Percentiles rank a stretch among this genome's conserved stretches.
Evolutionary conservation across 2,329 filamentous ascomycete genomes (phyloP).

Genomic region (Alternaria sp.): DNA sequence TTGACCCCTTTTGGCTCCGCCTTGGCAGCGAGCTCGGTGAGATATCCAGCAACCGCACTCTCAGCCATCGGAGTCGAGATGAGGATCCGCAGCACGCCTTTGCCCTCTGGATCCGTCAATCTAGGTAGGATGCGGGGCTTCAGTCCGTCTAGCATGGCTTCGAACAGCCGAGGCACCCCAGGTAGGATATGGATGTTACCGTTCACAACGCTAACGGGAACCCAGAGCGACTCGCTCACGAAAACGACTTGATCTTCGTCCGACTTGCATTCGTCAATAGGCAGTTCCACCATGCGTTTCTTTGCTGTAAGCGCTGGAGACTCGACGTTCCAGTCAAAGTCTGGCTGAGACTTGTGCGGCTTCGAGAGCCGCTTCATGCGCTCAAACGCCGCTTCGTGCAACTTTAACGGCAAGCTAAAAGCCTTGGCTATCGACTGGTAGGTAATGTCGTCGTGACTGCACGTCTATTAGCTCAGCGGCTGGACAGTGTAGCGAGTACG

Average conservation of each 20-base stretch:
- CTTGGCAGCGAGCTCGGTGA: slow-evolving; percentile 78
- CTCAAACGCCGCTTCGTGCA: slow-evolving; percentile 78
- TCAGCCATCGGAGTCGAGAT: slow-evolving; percentile 89
- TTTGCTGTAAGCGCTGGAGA: slow-evolving; percentile 81
- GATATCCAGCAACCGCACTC: slow-evolving; percentile 81
- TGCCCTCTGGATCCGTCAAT: slow-evolving; percentile 79
- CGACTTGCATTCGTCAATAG: slow-evolving; percentile 72
- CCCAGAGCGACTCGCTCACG: slow-evolving; percentile 83
- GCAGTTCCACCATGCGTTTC: slow-evolving; percentile 88
- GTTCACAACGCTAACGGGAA: slow-evolving; percentile 87
- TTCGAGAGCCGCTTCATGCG: slow-evolving; percentile 85
- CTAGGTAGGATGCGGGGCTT: slow-evolving; percentile 75
- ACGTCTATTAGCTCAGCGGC: slow-evolving; percentile 26
- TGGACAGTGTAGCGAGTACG: slow-evolving; percentile 18
- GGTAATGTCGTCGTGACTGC: slow-evolving; percentile 94
- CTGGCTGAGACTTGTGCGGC: slow-evolving; percentile 73
- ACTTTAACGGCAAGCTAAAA: slow-evolving; percentile 76
- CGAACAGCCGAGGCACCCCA: slow-evolving; percentile 85
- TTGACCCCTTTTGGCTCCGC: slow-evolving; percentile 82
- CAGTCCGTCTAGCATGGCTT: slow-evolving; percentile 77
- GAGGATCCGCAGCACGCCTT: slow-evolving; percentile 78
- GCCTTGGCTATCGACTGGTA: slow-evolving; percentile 94
- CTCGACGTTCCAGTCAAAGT: slow-evolving; percentile 85
- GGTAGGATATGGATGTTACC: slow-evolving; percentile 93
- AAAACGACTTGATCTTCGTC: slow-evolving; percentile 79